Evolutionary conservation across 1,284 basidiomycete species (phyloP).

Genomic region (Fomitopsis betulina): DNA sequence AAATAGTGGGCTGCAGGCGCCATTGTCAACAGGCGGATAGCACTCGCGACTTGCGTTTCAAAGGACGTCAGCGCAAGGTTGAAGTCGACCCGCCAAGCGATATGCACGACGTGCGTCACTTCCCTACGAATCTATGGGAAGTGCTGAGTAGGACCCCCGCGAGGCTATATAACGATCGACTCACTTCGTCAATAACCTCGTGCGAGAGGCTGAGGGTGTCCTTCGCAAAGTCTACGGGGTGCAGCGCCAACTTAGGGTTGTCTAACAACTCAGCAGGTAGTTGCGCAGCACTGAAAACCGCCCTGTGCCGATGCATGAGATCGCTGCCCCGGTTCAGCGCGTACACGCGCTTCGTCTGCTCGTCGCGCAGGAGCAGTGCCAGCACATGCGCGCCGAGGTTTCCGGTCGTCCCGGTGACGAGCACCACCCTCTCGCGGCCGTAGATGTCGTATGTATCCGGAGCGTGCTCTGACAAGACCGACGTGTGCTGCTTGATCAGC

Average conservation of each 20-base stretch:
- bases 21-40: constrained; percentile 19
- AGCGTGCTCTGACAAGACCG: constrained; percentile 6
- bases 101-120: constrained; percentile 29
- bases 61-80: constrained; percentile 23
- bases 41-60: constrained; percentile 14
- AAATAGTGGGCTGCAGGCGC: constrained; percentile 24
- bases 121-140: not conserved
- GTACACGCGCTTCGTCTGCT: constrained; percentile 22
- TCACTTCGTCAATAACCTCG: constrained; percentile 26
- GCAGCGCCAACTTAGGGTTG: constrained; percentile 27
- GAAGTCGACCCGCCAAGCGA: constrained; percentile 35
- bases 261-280: constrained; percentile 24
- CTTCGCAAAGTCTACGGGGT: constrained; percentile 29
- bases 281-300: constrained; percentile 26
- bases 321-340: constrained; percentile 29
- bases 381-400: constrained; percentile 28
- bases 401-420: constrained; percentile 35
- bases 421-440: constrained; percentile 17
- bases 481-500: constrained; percentile 28
- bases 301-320: constrained; percentile 26
- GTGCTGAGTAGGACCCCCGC: constrained; percentile 9
- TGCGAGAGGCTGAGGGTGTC: constrained; percentile 25
- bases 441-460: not conserved
- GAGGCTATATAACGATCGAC: not conserved
- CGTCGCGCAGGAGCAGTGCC: constrained; percentile 17